These are phyloP conservation scores for Termitomyces sp. DNA, from an alignment of 768 basidiomycete genomes.

Conservation along the genomic window DNA sequence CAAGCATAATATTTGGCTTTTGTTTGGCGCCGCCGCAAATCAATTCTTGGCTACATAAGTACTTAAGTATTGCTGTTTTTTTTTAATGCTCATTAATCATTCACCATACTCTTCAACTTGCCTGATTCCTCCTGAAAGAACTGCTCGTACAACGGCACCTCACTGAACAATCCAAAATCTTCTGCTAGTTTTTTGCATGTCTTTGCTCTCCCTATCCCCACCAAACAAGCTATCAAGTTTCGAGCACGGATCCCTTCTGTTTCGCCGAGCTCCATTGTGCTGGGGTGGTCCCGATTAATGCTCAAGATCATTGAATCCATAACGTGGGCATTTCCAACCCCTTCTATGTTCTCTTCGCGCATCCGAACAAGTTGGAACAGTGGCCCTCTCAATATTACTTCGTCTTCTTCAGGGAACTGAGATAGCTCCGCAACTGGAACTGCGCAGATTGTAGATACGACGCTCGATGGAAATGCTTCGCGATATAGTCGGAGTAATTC, in stretches of 20 bases:
- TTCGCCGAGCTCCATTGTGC: slow-evolving; percentile 18
- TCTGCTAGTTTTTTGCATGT: slow-evolving; percentile 15
- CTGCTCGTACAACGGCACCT: slow-evolving; percentile 10
- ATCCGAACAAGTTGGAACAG: slow-evolving; percentile 18
- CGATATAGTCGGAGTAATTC: slow-evolving; percentile 12
- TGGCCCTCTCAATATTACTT: slow-evolving; percentile 17
- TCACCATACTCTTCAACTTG: slow-evolving; percentile 1
- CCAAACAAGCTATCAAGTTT: slow-evolving; percentile 12
- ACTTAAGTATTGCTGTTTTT: neutral
- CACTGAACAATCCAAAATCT: slow-evolving; percentile 9
- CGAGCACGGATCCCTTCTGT: slow-evolving; percentile 13
- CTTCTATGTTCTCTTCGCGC: slow-evolving; percentile 8
- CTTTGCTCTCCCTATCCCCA: slow-evolving; percentile 14
- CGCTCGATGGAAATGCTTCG: slow-evolving; percentile 13
- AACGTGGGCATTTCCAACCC: slow-evolving; percentile 5
- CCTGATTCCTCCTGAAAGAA: slow-evolving; percentile 4
- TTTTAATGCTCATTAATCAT: too few species aligned
- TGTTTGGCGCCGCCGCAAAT: slow-evolving; percentile 1
- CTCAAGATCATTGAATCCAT: slow-evolving; percentile 17
- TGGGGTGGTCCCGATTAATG: slow-evolving; percentile 18
- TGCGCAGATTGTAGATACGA: slow-evolving; percentile 18
- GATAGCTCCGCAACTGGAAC: slow-evolving; percentile 17
- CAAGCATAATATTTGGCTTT: slow-evolving; percentile 4
- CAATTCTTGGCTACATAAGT: neutral
- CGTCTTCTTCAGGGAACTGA: slow-evolving; percentile 15